Conservation (phyloP, 371 early-diverging fungal genomes). For the Zancudomyces culisetae region DNA sequence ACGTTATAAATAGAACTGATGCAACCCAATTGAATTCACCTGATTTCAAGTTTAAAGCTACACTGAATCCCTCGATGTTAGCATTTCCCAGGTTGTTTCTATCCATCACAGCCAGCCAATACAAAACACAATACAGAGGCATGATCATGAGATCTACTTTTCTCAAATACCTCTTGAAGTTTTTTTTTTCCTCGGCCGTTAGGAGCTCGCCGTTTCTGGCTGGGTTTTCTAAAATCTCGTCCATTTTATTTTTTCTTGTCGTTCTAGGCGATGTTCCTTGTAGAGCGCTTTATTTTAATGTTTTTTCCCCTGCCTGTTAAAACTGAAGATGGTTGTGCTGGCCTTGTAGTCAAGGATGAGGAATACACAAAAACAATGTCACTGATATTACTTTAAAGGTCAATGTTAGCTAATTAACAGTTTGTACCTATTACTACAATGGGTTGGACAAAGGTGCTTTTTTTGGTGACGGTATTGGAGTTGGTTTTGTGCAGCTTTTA, state of each 20-base stretch:
- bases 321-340: no score
- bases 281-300: no score
- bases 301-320: no score
- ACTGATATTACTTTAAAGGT: no score
- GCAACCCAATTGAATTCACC: conserved; percentile 28
- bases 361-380: no score
- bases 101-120: conserved; percentile 17
- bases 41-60: conserved; percentile 13
- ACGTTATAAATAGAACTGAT: conserved; percentile 26
- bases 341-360: no score
- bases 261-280: no score
- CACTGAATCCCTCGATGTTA: conserved; percentile 22
- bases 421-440: no score
- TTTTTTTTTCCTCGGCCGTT: not conserved
- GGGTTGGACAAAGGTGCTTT: no score
- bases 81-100: conserved; percentile 32
- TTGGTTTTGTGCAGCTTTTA: no score
- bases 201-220: not conserved
- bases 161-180: not conserved
- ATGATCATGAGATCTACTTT: conserved; percentile 15
- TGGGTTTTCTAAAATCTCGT: not conserved
- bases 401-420: no score
- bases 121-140: conserved; percentile 13
- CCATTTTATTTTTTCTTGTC: not conserved
- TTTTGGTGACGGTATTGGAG: no score